Evolutionary conservation across 2,329 filamentous ascomycete genomes (phyloP), one percentile per base, ranked within the genome.

Genomic region (Arthrobotrys musiformis): DNA sequence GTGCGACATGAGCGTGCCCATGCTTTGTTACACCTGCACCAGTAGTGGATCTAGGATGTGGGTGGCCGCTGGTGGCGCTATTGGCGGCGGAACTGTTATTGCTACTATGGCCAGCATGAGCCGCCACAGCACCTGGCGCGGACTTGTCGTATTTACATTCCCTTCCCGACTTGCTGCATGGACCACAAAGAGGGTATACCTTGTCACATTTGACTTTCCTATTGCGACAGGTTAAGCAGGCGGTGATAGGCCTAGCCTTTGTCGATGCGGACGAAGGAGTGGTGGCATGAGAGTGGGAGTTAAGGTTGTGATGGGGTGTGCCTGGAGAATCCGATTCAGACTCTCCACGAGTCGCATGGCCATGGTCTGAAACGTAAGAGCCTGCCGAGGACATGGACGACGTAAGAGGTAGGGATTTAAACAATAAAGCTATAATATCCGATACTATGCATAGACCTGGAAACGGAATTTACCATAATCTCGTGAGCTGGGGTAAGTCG

Each of bases 131-230:
- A 30, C 73, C 73, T 8, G 73, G 73, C 19, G 73, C 73, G n/a
- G 73, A 77, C 35, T 67, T 77, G 73, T 77, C 73, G 66, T 77
- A 77, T 66, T 67, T 77, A 66, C 73, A 77, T 70, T 77, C 73
- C 52, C 73, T 50, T 50, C 73, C 66, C 22, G 73, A 77, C 61
- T 77, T 77, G 66, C 52, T 67, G 73, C 73, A 77, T 56, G 73
- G 73, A n/a, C 73, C 73, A 17, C 73, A 77, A 35, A 77, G 73
- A 19, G 73, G 73, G 26, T 77, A 77, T 54, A 77, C 52, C 61
- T 77, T 77, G 60, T 77, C 73, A 33, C 73, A 77, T 58, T 77
- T 77, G 61, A 77, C 73, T 77, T 77, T 77, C 73, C 73, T 77
- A 70, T 77, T 77, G 54, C 73, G 73, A 77, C 73, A 77, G 42